These are phyloP conservation scores for Coffea canephora DNA, from an alignment of 257 asterid genomes.

Conservation along the genomic window DNA sequence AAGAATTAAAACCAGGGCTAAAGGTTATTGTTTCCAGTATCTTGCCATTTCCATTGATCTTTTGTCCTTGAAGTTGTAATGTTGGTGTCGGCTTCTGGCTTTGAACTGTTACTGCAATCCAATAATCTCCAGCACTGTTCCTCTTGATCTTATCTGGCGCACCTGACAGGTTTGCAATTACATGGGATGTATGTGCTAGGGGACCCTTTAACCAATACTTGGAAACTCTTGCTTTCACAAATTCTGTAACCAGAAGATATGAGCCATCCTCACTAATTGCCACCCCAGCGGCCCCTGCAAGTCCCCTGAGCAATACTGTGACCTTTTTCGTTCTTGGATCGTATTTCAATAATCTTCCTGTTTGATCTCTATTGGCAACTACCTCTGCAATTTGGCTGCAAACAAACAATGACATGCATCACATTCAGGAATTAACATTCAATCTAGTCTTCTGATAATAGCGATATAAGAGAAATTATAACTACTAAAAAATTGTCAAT, in stretches of 20 bases:
- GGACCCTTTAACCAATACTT: conserved; percentile 41
- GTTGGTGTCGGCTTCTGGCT: background rate
- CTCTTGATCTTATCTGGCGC: conserved; percentile 44
- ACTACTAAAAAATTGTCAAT: no score
- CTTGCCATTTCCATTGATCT: background rate
- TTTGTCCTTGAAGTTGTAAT: background rate
- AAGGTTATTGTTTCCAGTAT: conserved; percentile 7
- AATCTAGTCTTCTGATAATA: no score
- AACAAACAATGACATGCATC: no score
- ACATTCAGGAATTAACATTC: no score
- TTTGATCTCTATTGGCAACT: no score
- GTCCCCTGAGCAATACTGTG: conserved; percentile 31
- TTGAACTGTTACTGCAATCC: conserved; percentile 31
- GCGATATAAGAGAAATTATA: no score
- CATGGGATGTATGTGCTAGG: conserved; percentile 31
- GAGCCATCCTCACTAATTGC: conserved; percentile 34
- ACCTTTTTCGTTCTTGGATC: conserved; percentile 26
- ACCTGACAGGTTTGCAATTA: conserved; percentile 29
- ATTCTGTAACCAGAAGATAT: conserved; percentile 34
- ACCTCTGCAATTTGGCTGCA: no score
- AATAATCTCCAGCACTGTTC: conserved; percentile 35
- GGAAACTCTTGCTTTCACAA: conserved; percentile 24
- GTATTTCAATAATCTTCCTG: conserved; percentile 44
- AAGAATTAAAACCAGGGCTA: background rate
- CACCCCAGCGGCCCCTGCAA: conserved; percentile 37